Conservation (phyloP, 495 filamentous ascomycete species). For the Letharia columbiana region DNA sequence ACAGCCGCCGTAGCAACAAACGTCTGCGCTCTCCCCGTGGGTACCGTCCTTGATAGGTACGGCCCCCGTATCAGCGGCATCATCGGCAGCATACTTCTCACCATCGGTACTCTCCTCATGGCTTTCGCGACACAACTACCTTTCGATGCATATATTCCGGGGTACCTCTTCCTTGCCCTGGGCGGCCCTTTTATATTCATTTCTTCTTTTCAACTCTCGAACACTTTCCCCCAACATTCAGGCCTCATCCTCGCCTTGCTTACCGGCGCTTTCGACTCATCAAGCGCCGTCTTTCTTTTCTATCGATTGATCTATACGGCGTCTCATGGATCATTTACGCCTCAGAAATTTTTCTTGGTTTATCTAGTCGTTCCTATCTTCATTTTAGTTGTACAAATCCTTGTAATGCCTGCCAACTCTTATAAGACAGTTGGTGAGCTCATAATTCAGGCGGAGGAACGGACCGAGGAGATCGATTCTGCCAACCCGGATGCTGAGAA, state of each 20-base stretch:
- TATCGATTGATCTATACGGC: slow-evolving; percentile 53
- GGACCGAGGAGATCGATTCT: slow-evolving; percentile 48
- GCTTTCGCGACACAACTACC: slow-evolving; percentile 47
- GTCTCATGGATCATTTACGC: slow-evolving; percentile 40
- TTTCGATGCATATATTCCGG: slow-evolving; percentile 55
- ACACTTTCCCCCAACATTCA: slow-evolving; percentile 58
- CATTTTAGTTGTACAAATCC: slow-evolving; percentile 46
- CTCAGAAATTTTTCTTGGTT: slow-evolving; percentile 54
- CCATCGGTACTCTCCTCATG: slow-evolving; percentile 49
- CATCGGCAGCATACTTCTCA: slow-evolving; percentile 45
- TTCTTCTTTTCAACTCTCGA: slow-evolving; percentile 61
- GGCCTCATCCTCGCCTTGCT: slow-evolving; percentile 59
- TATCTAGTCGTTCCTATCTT: slow-evolving; percentile 53
- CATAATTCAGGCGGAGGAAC: slow-evolving; percentile 56
- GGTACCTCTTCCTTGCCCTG: slow-evolving; percentile 56
- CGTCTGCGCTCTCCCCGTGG: slow-evolving; percentile 57
- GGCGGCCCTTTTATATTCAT: slow-evolving; percentile 65
- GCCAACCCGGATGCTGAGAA: slow-evolving; percentile 35
- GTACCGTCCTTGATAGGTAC: slow-evolving; percentile 55
- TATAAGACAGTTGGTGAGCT: slow-evolving; percentile 54
- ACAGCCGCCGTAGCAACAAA: slow-evolving; percentile 61
- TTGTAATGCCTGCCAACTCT: slow-evolving; percentile 53
- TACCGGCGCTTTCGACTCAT: slow-evolving; percentile 65
- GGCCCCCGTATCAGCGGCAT: slow-evolving; percentile 55
- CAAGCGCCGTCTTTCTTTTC: slow-evolving; percentile 57